Percentiles rank a stretch among this genome's conserved stretches.
Conservation (phyloP, 345 rosid species). For the Eucalyptus pauciflora region DNA sequence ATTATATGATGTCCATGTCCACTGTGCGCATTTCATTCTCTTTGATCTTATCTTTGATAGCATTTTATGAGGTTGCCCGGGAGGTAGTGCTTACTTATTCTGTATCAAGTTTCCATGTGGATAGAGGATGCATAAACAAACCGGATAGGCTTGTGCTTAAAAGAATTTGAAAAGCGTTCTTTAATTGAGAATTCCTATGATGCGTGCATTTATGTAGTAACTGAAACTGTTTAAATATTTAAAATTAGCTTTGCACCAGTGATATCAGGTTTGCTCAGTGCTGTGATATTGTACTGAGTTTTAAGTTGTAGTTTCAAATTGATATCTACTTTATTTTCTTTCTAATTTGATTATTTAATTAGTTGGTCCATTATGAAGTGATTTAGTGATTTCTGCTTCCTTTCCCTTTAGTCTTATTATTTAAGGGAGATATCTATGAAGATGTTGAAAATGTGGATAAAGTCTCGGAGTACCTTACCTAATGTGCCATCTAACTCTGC, state of each 20-base stretch:
- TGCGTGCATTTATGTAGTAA: too few relatives aligned
- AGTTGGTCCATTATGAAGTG: background rate
- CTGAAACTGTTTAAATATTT: too few relatives aligned
- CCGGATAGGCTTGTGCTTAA: background rate
- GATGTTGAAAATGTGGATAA: slow-evolving; percentile 61
- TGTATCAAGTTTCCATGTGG: background rate
- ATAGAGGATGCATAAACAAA: background rate
- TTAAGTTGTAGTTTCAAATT: background rate
- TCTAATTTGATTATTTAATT: background rate
- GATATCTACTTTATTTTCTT: background rate
- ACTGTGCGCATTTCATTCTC: accelerated
- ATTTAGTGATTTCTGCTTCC: background rate
- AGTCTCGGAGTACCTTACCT: slow-evolving; percentile 27
- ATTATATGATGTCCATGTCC: background rate
- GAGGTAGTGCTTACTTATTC: background rate
- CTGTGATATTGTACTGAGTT: background rate
- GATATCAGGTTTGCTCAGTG: background rate
- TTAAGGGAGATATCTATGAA: slow-evolving; percentile 58
- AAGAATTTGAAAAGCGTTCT: accelerated
- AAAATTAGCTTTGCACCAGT: background rate
- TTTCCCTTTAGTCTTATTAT: slow-evolving; percentile 41
- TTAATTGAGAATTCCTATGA: too few relatives aligned
- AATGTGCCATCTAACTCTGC: slow-evolving; percentile 22
- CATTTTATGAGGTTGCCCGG: accelerated
- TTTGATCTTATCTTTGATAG: background rate